Conservation (phyloP, 371 early-diverging fungal genomes). For the Batkoa obscura region DNA sequence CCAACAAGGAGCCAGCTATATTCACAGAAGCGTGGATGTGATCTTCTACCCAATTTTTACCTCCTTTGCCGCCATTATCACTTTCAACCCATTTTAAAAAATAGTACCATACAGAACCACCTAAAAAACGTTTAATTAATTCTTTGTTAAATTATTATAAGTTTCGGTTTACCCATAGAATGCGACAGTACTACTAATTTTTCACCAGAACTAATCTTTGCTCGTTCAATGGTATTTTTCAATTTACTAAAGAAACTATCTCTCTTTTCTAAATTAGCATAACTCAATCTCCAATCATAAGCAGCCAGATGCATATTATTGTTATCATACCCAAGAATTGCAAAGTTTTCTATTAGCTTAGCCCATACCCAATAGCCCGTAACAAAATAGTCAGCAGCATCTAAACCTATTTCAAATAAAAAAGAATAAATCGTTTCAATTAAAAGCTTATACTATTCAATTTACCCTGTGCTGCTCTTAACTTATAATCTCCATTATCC, state of each 20-base stretch:
- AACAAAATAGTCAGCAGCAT: constrained; percentile 87
- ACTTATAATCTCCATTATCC: constrained; percentile 65
- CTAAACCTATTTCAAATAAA: constrained; percentile 31
- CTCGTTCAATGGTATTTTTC: constrained; percentile 51
- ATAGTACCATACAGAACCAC: constrained; percentile 51
- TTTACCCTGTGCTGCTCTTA: constrained; percentile 67
- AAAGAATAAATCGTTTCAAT: neutral
- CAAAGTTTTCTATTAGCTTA: constrained; percentile 43
- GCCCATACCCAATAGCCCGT: constrained; percentile 94
- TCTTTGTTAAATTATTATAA: neutral
- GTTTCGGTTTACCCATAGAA: constrained; percentile 24
- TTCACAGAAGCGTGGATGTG: constrained; percentile 69
- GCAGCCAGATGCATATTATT: constrained; percentile 72
- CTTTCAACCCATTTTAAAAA: constrained; percentile 86
- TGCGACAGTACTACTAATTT: constrained; percentile 49
- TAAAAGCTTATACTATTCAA: neutral
- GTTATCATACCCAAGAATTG: constrained; percentile 74
- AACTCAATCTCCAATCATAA: constrained; percentile 86
- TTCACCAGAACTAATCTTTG: constrained; percentile 20
- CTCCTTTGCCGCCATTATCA: constrained; percentile 49
- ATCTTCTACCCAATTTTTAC: constrained; percentile 55
- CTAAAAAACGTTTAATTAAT: constrained; percentile 25
- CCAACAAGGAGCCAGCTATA: constrained; percentile 77
- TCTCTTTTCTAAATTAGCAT: constrained; percentile 62
- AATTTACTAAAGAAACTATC: constrained; percentile 72